A percentile compares a stretch with the other conserved stretches of the same genome.
These are phyloP conservation scores for Plantago coronopus DNA, from an alignment of 305 asterid genomes.

Conservation along the genomic window DNA sequence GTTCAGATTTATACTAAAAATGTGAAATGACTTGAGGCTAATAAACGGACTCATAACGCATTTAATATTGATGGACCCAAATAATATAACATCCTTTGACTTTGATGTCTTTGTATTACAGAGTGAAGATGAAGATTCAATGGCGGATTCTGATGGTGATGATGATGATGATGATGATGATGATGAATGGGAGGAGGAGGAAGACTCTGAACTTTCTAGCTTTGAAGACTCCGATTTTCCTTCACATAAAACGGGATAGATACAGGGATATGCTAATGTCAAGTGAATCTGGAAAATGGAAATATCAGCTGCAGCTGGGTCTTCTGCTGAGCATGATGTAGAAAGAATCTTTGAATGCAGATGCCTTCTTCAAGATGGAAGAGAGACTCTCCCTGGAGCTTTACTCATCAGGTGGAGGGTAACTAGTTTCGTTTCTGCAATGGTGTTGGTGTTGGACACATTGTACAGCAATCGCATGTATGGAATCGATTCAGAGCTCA, in stretches of 20 bases:
- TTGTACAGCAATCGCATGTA: constrained; percentile 8
- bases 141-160: constrained; percentile 35
- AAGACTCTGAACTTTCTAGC: constrained; percentile 41
- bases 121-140: constrained; percentile 58
- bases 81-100: background rate
- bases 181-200: constrained; percentile 48
- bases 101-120: constrained; percentile 26
- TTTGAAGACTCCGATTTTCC: constrained; percentile 26
- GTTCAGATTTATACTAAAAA: too few species aligned
- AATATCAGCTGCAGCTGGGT: constrained; percentile 2
- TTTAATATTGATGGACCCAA: background rate
- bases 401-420: too few species aligned
- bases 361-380: background rate
- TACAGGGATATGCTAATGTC: constrained; percentile 2
- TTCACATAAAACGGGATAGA: constrained; percentile 17
- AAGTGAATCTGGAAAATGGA: constrained; percentile 5
- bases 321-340: background rate
- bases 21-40: too few species aligned
- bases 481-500: background rate
- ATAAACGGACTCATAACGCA: too few species aligned
- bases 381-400: background rate
- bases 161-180: constrained; percentile 58
- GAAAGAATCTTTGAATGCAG: constrained; percentile 2
- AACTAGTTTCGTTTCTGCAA: background rate
- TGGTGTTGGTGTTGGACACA: background rate